These are phyloP conservation scores for Graphium sp. DNA, from an alignment of 2,329 filamentous ascomycete species.

Conservation along the genomic window DNA sequence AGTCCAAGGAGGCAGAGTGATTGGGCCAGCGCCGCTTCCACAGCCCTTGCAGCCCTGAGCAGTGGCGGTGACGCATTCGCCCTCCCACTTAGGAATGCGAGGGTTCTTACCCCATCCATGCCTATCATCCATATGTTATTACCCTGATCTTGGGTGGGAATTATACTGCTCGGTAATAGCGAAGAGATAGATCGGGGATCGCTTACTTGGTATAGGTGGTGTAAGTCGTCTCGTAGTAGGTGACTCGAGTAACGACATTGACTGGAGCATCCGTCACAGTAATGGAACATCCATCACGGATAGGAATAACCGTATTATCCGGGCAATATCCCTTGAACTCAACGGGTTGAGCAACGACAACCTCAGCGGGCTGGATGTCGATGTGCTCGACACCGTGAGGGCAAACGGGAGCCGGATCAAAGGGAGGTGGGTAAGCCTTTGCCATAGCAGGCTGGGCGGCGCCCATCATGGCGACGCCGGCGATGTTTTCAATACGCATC, in stretches of 20 bases:
- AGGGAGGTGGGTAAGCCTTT: no score
- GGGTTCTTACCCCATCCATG: no score
- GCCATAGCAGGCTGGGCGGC: no score
- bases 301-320: constrained; percentile 5
- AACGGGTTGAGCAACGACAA: constrained; percentile 4
- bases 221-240: constrained; percentile 2
- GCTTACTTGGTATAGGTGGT: constrained; percentile 2
- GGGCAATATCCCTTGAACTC: constrained; percentile 4
- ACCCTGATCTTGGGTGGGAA: no score
- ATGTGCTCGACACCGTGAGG: no score
- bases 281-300: constrained; percentile 3
- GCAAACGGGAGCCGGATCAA: no score
- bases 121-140: no score
- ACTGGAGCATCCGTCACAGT: constrained; percentile 5
- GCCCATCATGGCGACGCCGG: no score
- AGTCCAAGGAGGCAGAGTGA: background rate
- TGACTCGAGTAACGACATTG: constrained; percentile 5
- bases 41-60: constrained; percentile 1
- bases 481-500: no score
- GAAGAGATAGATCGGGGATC: no score
- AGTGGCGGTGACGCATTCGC: constrained; percentile 1
- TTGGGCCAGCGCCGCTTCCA: background rate
- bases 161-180: no score
- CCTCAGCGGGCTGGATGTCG: constrained; percentile 4
- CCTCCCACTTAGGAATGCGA: background rate